Evolutionary conservation across 2,329 filamentous ascomycete genomes (phyloP).

Genomic region (Macroventuria anomochaeta): DNA sequence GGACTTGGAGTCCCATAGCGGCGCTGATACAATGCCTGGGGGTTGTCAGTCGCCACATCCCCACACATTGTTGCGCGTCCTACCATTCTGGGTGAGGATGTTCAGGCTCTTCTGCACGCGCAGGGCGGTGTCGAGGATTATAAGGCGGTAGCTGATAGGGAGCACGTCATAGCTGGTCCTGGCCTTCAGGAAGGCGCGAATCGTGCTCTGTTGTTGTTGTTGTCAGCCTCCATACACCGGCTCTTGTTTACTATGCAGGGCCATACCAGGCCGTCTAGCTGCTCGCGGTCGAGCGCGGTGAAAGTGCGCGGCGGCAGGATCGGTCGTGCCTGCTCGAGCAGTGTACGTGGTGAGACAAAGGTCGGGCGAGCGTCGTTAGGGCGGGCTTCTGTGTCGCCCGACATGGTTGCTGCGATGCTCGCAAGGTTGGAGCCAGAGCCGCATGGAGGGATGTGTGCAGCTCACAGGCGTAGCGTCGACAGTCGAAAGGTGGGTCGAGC

Average conservation of each 20-base stretch:
- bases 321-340: conserved; percentile 42
- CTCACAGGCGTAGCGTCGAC: conserved; percentile 20
- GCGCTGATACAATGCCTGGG: conserved; percentile 93
- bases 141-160: conserved; percentile 92
- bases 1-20: conserved; percentile 92
- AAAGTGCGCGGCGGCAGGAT: conserved; percentile 46
- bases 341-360: conserved; percentile 36
- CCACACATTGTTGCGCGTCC: conserved; percentile 15
- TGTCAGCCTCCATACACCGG: conserved; percentile 19
- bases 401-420: conserved; percentile 47
- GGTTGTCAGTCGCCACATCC: conserved; percentile 20
- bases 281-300: conserved; percentile 74
- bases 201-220: conserved; percentile 70
- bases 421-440: conserved; percentile 37
- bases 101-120: conserved; percentile 97
- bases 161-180: conserved; percentile 98
- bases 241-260: neutral
- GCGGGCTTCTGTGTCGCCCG: conserved; percentile 36
- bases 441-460: conserved; percentile 42
- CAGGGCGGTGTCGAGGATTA: conserved; percentile 92
- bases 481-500: conserved; percentile 15
- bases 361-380: conserved; percentile 28
- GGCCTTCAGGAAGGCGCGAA: conserved; percentile 94
- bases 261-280: conserved; percentile 78
- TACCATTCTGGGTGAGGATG: conserved; percentile 95